Conservation (phyloP, 139 green algal genomes). For the Closterium sp. region DNA sequence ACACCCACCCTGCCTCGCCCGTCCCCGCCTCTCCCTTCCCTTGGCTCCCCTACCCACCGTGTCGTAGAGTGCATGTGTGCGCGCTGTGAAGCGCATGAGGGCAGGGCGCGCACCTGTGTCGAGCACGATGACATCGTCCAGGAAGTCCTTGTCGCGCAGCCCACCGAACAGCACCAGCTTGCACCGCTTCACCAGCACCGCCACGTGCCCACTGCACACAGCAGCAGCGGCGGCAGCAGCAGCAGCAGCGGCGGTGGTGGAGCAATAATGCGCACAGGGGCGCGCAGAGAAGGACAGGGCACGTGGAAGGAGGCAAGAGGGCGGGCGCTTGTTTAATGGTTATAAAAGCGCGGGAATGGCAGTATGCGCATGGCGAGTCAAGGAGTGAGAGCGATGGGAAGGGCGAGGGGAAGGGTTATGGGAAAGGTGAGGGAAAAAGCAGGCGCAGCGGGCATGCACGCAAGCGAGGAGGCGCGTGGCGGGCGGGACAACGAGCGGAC, state of each 20-base stretch:
- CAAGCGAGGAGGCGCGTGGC: background rate
- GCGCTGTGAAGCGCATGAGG: background rate
- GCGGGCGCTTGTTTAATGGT: too few relatives aligned
- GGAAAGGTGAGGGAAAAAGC: too few relatives aligned
- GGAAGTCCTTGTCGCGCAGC: slow-evolving; percentile 34
- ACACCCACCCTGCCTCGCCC: background rate
- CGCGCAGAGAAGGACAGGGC: background rate
- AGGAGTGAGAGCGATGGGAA: too few relatives aligned
- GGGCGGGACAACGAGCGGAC: background rate
- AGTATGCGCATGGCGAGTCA: too few relatives aligned
- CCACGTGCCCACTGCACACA: slow-evolving; percentile 35
- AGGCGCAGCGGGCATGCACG: background rate
- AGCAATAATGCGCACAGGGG: background rate
- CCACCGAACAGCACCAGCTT: slow-evolving; percentile 51
- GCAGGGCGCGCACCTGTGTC: slow-evolving; percentile 25
- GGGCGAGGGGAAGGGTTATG: too few relatives aligned
- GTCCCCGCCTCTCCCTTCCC: background rate
- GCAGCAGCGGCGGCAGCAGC: background rate
- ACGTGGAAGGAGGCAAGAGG: too few relatives aligned
- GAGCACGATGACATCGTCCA: slow-evolving; percentile 37
- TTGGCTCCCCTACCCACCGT: background rate
- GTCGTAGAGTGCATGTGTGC: too few relatives aligned
- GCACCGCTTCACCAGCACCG: slow-evolving; percentile 18
- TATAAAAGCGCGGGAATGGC: too few relatives aligned
- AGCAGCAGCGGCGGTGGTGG: background rate